Conservation (phyloP, 163 green algal genomes). For the Prototheca cutis region DNA sequence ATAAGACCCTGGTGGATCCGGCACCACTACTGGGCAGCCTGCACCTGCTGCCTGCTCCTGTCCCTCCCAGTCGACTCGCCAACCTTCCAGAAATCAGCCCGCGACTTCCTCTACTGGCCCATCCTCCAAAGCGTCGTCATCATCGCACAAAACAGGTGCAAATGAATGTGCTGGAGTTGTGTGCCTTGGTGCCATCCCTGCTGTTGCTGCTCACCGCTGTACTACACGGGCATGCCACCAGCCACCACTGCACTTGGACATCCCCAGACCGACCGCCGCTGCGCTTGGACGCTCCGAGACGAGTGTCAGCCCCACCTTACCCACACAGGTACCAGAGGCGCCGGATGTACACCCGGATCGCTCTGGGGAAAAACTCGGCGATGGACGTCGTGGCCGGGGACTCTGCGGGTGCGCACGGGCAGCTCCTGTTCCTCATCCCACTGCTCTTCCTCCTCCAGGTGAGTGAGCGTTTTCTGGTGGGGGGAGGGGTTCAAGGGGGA, state of each 20-base stretch:
- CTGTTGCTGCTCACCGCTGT: no score
- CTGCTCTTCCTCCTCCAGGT: slow-evolving; percentile 70
- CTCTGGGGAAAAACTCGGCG: slow-evolving; percentile 77
- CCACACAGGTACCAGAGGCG: slow-evolving; percentile 73
- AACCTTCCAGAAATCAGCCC: slow-evolving; percentile 42
- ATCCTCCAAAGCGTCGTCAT: slow-evolving; percentile 81
- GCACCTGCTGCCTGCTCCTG: slow-evolving; percentile 67
- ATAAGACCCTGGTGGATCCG: slow-evolving; percentile 88
- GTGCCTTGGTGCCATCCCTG: no score
- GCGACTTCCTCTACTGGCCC: slow-evolving; percentile 77
- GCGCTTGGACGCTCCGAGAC: no score
- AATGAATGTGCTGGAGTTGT: background rate
- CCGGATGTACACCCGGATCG: slow-evolving; percentile 96
- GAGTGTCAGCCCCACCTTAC: no score
- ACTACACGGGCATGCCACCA: no score
- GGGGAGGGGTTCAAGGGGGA: background rate
- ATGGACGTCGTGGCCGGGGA: slow-evolving; percentile 94
- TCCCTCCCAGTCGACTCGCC: slow-evolving; percentile 76
- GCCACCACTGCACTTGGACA: no score
- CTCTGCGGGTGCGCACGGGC: slow-evolving; percentile 55
- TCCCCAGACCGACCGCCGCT: no score
- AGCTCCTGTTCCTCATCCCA: slow-evolving; percentile 86
- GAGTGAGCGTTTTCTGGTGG: background rate
- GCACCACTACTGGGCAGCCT: slow-evolving; percentile 87
- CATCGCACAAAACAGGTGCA: slow-evolving; percentile 74